Conservation (phyloP, 148 eudicot species). For the Chenopodium berlandieri region DNA sequence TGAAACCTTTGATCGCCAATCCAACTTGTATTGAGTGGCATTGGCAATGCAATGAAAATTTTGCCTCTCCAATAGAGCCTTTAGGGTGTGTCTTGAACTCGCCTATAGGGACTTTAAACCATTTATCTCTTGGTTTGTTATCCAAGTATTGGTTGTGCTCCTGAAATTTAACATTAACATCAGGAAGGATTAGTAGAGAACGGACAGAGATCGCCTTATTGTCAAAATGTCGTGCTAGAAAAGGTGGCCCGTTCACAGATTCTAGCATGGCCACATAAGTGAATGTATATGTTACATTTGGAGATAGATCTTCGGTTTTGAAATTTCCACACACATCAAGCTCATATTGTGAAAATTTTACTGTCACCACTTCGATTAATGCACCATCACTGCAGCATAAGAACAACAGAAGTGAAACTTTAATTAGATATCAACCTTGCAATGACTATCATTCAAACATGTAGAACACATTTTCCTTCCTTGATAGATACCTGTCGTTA, state of each 20-base stretch:
- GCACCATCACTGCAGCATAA: slow-evolving; percentile 1
- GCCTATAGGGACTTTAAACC: slow-evolving; percentile 9
- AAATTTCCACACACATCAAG: slow-evolving; percentile 50
- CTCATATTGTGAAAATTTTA: slow-evolving; percentile 38
- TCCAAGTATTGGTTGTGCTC: neutral
- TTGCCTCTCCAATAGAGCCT: neutral
- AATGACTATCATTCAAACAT: neutral
- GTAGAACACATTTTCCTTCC: neutral
- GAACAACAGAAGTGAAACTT: neutral
- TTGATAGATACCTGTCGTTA: slow-evolving; percentile 5
- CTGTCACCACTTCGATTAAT: slow-evolving; percentile 36
- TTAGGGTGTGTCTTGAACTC: slow-evolving; percentile 3
- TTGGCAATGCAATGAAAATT: neutral
- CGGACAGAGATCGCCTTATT: too few species aligned
- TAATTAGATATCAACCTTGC: neutral
- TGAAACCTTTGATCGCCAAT: slow-evolving; percentile 7
- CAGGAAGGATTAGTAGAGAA: slow-evolving; percentile 39
- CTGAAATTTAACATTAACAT: slow-evolving; percentile 33
- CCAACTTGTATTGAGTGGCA: neutral
- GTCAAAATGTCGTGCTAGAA: too few species aligned
- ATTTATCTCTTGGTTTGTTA: neutral
- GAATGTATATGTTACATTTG: slow-evolving; percentile 38
- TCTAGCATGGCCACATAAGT: slow-evolving; percentile 44
- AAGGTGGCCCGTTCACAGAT: too few species aligned
- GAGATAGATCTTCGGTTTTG: slow-evolving; percentile 38